phyloP scores from a whole-genome alignment of 495 filamentous ascomycete genomes.

The Sphaerosporella brunnea region DNA sequence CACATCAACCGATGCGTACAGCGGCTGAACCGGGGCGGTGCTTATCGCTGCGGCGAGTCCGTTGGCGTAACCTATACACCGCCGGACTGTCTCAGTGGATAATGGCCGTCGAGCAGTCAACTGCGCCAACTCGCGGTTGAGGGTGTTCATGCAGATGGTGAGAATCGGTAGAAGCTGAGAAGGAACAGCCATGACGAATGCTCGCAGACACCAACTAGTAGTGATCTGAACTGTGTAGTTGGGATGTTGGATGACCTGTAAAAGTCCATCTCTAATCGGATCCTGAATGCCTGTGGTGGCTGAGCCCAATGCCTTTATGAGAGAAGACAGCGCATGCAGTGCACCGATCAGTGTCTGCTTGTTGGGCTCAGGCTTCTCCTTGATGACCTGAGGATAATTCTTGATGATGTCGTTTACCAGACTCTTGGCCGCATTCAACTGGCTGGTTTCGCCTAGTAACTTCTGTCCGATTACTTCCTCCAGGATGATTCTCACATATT shows the following conservation, averaged over 20 bases:
- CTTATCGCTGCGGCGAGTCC: constrained; percentile 83
- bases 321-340: constrained; percentile 58
- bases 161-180: constrained; percentile 80
- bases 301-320: constrained; percentile 66
- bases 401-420: constrained; percentile 80
- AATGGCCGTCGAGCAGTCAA: constrained; percentile 45
- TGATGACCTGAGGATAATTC: constrained; percentile 83
- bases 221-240: constrained; percentile 92
- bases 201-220: constrained; percentile 65
- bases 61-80: constrained; percentile 84
- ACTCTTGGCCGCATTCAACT: constrained; percentile 59
- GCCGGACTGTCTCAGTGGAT: constrained; percentile 47
- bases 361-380: constrained; percentile 74
- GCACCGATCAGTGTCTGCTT: constrained; percentile 70
- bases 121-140: constrained; percentile 66
- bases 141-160: constrained; percentile 90
- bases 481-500: constrained; percentile 66
- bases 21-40: constrained; percentile 66
- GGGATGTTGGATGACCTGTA: constrained; percentile 84
- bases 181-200: constrained; percentile 75
- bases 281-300: constrained; percentile 63
- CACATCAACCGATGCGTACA: constrained; percentile 90
- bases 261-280: constrained; percentile 61
- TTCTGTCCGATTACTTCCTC: constrained; percentile 67
- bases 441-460: constrained; percentile 75